Evolutionary conservation across 257 asterid genomes (phyloP).

Genomic region (Mentha longifolia): DNA sequence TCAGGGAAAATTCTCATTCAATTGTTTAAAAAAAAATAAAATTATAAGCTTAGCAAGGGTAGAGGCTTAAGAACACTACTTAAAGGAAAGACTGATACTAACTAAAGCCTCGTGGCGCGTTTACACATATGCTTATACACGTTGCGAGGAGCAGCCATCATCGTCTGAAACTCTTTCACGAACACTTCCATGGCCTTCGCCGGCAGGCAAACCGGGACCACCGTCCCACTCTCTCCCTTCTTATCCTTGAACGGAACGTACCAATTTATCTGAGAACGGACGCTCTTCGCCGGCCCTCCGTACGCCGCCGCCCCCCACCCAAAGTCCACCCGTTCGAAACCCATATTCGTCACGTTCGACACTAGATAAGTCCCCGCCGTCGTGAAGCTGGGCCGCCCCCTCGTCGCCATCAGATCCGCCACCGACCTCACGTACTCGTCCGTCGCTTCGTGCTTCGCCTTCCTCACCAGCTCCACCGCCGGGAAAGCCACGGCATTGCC

Average conservation of each 20-base stretch:
- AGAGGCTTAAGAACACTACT: no score
- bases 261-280: slow-evolving; percentile 32
- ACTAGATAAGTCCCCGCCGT: slow-evolving; percentile 50
- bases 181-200: slow-evolving; percentile 64
- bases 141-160: no score
- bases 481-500: slow-evolving; percentile 59
- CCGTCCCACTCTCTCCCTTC: slow-evolving; percentile 64
- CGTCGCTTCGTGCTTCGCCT: slow-evolving; percentile 48
- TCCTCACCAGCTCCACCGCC: slow-evolving; percentile 49
- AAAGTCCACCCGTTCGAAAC: slow-evolving; percentile 61
- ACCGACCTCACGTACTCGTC: slow-evolving; percentile 61
- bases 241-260: slow-evolving; percentile 46
- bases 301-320: slow-evolving; percentile 79
- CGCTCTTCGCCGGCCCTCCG: slow-evolving; percentile 72
- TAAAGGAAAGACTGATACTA: no score
- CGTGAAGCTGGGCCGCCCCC: slow-evolving; percentile 52
- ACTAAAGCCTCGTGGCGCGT: no score
- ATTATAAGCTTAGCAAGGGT: no score
- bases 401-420: slow-evolving; percentile 55
- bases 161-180: slow-evolving; percentile 41
- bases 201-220: slow-evolving; percentile 61
- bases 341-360: slow-evolving; percentile 62
- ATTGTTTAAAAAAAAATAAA: no score
- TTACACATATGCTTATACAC: no score
- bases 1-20: no score